Evolutionary conservation across 2,329 filamentous ascomycete genomes (phyloP).

Genomic region (Penicillium janthinellum): DNA sequence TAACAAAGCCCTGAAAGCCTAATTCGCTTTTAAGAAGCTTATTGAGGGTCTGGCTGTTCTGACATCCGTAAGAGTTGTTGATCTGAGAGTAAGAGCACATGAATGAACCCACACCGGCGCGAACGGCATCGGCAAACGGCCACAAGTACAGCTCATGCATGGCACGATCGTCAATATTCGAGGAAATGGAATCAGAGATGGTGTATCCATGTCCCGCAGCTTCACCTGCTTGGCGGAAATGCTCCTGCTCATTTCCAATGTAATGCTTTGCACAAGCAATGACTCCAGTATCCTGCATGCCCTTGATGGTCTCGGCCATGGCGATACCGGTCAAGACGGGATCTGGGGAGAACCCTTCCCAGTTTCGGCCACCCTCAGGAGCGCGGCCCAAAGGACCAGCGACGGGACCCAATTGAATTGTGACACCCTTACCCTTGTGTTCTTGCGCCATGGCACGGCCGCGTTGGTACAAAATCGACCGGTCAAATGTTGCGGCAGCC

Average conservation of each 20-base stretch:
- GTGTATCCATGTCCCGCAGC: constrained; percentile 1
- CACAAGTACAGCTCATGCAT: constrained; percentile 74
- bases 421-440: constrained; percentile 17
- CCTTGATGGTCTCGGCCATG: constrained; percentile 49
- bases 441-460: constrained; percentile 17
- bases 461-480: constrained; percentile 8
- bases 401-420: constrained; percentile 16
- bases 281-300: constrained; percentile 57
- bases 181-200: constrained; percentile 5
- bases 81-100: constrained; percentile 51
- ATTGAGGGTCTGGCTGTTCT: constrained; percentile 37
- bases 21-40: constrained; percentile 53
- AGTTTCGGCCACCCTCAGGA: constrained; percentile 20
- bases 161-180: constrained; percentile 69
- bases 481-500: constrained; percentile 16
- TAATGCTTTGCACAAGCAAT: constrained; percentile 35
- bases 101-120: constrained; percentile 60
- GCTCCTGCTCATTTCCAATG: constrained; percentile 68
- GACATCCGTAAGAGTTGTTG: constrained; percentile 50
- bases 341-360: constrained; percentile 49
- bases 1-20: constrained; percentile 52
- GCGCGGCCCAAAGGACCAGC: constrained; percentile 44
- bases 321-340: constrained; percentile 47
- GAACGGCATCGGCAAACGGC: constrained; percentile 73
- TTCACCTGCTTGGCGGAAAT: constrained; percentile 6